Evolutionary conservation across 2,329 filamentous ascomycete genomes (phyloP), one percentile per base, ranked within the genome.

Genomic region (Blastomyces gilchristii): DNA sequence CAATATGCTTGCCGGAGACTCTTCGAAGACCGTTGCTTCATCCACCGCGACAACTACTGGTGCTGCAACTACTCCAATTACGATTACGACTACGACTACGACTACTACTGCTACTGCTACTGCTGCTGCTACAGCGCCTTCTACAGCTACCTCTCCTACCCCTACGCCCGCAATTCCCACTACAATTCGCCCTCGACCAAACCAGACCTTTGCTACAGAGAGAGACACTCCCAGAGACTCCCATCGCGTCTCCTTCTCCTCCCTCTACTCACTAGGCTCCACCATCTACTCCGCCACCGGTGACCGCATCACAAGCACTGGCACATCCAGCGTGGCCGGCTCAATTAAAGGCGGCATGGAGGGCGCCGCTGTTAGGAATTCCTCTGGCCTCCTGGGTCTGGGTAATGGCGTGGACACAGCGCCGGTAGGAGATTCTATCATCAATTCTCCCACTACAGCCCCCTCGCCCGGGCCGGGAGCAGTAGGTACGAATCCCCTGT

Each of bases 201-300:
- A 28, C 18, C 50, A 31, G 50, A 34, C 50, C 12, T 54, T 18
- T n/a, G 60, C 39, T 43, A n/a, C 62, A 11, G 47, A 50, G n/a
- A 50, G 47, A 14, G 47, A 50, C 39, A 60, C 63, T 47, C 63
- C 64, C 39, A 54, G 62, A 28, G 79, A 87, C 49, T 79, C 79
- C 54, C 88, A 89, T 69, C 85, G 89, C 60, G 80, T 88, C 71
- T 91, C 88, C 31, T 82, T 87, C 64, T 89, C 87, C 8, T 92
- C 89, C 0, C 77, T 90, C 60, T 88, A 88, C 71, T 90, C 88
- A 41, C 76, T 72, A 22, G 67, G 65, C 57, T 67, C 66, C 16
- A 67, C 61, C 62, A 49, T 65, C 31, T 39, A 66, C 60, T 65
- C 66, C 60, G n/a, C 57, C 28, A 56, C 61, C 8, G 54, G 71